phyloP scores from a whole-genome alignment of 2,329 filamentous ascomycete genomes.

The Ophiostoma triangulosporum region DNA sequence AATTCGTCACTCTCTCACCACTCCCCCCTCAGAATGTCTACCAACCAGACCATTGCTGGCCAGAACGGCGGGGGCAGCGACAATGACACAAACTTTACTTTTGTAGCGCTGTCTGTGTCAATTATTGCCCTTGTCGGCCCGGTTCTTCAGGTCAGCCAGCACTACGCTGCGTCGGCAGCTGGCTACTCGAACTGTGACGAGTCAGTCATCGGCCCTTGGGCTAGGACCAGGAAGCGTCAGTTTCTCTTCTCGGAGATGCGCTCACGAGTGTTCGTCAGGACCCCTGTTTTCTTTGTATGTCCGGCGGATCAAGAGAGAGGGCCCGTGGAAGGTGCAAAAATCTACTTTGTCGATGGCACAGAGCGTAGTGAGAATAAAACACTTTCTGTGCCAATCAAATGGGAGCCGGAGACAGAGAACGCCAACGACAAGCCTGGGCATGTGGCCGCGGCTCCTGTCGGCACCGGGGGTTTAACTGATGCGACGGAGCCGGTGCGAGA shows the following conservation, averaged over 20 bases:
- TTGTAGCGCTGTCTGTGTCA: slow-evolving; percentile 33
- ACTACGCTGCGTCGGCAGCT: slow-evolving; percentile 36
- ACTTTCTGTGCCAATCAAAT: too few species aligned
- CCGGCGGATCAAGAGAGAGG: slow-evolving; percentile 27
- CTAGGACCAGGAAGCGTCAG: slow-evolving; percentile 24
- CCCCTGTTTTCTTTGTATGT: slow-evolving; percentile 37
- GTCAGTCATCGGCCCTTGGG: slow-evolving; percentile 35
- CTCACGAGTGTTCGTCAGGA: slow-evolving; percentile 35
- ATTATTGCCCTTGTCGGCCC: slow-evolving; percentile 32
- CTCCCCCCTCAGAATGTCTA: neutral
- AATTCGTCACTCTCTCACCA: neutral
- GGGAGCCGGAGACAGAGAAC: too few species aligned
- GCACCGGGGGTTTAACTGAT: too few species aligned
- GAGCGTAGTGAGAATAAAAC: slow-evolving; percentile 16
- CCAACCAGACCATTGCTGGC: neutral
- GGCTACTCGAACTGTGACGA: slow-evolving; percentile 35
- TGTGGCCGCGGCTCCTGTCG: too few species aligned
- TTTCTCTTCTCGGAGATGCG: slow-evolving; percentile 32
- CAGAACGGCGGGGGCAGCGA: slow-evolving; percentile 4
- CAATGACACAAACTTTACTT: slow-evolving; percentile 25
- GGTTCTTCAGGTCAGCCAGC: slow-evolving; percentile 34
- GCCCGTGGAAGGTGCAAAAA: slow-evolving; percentile 16
- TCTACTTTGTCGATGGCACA: slow-evolving; percentile 28
- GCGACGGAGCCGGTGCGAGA: too few species aligned
- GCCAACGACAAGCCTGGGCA: too few species aligned